phyloP scores from a whole-genome alignment of 2,329 filamentous ascomycete genomes.

The Zopfia rhizophila region DNA sequence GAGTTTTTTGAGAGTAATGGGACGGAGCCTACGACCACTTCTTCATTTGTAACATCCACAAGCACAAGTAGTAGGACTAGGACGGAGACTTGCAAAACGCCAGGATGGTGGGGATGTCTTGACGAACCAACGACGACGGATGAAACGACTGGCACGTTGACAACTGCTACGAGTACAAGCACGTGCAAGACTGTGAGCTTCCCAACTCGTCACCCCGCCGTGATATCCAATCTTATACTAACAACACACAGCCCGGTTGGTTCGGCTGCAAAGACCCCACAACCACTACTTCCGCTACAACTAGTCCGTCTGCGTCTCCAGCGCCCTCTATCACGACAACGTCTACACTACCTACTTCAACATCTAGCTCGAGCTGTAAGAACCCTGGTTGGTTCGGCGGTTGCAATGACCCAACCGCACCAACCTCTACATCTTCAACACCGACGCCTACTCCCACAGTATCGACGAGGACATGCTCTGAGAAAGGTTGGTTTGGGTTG shows the following conservation, averaged over 20 bases:
- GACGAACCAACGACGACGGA: slow-evolving; percentile 69
- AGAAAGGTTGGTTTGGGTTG: slow-evolving; percentile 16
- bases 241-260: slow-evolving; percentile 63
- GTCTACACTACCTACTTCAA: slow-evolving; percentile 37
- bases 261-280: slow-evolving; percentile 68
- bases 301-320: background rate
- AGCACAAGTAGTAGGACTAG: slow-evolving; percentile 73
- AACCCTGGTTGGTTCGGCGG: slow-evolving; percentile 61
- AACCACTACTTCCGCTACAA: slow-evolving; percentile 44
- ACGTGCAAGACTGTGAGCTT: slow-evolving; percentile 56
- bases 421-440: slow-evolving; percentile 51
- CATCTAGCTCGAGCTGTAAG: slow-evolving; percentile 52
- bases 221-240: slow-evolving; percentile 16
- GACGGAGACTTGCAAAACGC: slow-evolving; percentile 88
- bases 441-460: slow-evolving; percentile 22
- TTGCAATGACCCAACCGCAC: slow-evolving; percentile 60
- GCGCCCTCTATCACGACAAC: slow-evolving; percentile 1
- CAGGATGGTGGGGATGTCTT: slow-evolving; percentile 89
- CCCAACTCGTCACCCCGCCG: slow-evolving; percentile 30
- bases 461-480: slow-evolving; percentile 19
- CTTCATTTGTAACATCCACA: slow-evolving; percentile 62
- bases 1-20: slow-evolving; percentile 95
- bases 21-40: slow-evolving; percentile 74
- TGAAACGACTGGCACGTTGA: slow-evolving; percentile 58
- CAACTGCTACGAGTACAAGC: slow-evolving; percentile 44